These are phyloP conservation scores for Thalassiosira livingstoniorum DNA, from an alignment of 352 stramenopile species.

Conservation along the genomic window DNA sequence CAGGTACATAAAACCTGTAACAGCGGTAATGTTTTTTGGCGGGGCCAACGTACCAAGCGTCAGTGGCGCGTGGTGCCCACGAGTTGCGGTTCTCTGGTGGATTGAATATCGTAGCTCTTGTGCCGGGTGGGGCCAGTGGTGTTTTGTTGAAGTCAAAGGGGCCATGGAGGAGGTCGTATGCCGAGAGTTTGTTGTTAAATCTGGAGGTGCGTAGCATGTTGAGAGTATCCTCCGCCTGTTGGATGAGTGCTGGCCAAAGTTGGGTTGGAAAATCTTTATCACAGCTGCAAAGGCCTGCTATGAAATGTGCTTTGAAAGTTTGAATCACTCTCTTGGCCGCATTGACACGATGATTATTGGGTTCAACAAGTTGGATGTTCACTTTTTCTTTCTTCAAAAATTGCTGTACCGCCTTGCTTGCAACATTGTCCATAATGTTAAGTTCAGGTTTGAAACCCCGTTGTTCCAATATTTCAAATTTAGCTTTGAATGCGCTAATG, in stretches of 20 bases:
- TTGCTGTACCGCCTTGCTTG: slow-evolving; percentile 20
- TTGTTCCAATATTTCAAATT: slow-evolving; percentile 8
- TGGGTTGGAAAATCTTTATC: slow-evolving; percentile 20
- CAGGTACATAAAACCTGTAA: slow-evolving; percentile 36
- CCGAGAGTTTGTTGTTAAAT: slow-evolving; percentile 8
- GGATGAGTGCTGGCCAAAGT: slow-evolving; percentile 9
- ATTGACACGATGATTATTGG: slow-evolving; percentile 31
- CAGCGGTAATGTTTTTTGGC: slow-evolving; percentile 53
- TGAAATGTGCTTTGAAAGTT: slow-evolving; percentile 63
- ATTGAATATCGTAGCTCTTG: neutral
- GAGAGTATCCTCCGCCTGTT: neutral
- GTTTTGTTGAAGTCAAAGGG: slow-evolving; percentile 27
- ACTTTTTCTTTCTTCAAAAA: slow-evolving; percentile 29
- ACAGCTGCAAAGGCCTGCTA: neutral
- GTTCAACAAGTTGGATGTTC: slow-evolving; percentile 37
- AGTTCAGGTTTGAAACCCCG: slow-evolving; percentile 23
- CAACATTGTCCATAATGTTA: slow-evolving; percentile 44
- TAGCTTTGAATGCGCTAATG: slow-evolving; percentile 21
- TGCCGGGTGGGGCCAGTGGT: slow-evolving; percentile 23
- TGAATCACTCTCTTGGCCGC: slow-evolving; percentile 44
- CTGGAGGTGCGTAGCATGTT: slow-evolving; percentile 29
- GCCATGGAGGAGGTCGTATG: slow-evolving; percentile 8
- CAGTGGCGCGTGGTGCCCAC: slow-evolving; percentile 25
- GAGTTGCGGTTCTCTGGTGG: slow-evolving; percentile 6
- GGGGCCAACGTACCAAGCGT: slow-evolving; percentile 54